Conservation (phyloP, 2,329 filamentous ascomycete species). For the Curvularia eragrostidis region DNA sequence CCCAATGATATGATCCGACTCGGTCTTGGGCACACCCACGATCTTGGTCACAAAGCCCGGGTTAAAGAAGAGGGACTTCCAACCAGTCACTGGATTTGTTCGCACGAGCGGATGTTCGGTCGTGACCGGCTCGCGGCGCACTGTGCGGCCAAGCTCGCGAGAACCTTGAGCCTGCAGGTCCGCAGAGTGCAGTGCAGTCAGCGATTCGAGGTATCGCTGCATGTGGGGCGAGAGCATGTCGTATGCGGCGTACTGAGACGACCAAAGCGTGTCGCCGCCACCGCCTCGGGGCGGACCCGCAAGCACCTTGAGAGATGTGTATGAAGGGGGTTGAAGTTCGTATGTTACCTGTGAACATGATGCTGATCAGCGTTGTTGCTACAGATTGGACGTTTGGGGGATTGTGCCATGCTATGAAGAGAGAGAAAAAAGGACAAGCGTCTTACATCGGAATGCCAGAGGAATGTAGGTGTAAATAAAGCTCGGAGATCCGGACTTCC, state of each 20-base stretch:
- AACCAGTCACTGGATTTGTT: slow-evolving; percentile 67
- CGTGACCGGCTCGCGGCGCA: slow-evolving; percentile 60
- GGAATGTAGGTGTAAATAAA: slow-evolving; percentile 61
- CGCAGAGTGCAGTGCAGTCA: slow-evolving; percentile 63
- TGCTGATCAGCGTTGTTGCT: slow-evolving; percentile 16
- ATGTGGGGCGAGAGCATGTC: slow-evolving; percentile 62
- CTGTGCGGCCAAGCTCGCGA: slow-evolving; percentile 58
- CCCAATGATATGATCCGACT: slow-evolving; percentile 60
- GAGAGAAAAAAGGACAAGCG: neutral
- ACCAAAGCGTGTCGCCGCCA: slow-evolving; percentile 65
- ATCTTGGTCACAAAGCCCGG: slow-evolving; percentile 65
- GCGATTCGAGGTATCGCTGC: slow-evolving; percentile 65
- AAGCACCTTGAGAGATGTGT: slow-evolving; percentile 63
- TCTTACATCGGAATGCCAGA: slow-evolving; percentile 63
- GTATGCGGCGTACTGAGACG: slow-evolving; percentile 65
- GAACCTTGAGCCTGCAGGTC: slow-evolving; percentile 62
- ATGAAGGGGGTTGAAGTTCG: slow-evolving; percentile 64
- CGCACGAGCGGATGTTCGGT: slow-evolving; percentile 65
- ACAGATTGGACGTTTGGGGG: neutral
- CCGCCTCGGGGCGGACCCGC: slow-evolving; percentile 61
- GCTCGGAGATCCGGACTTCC: slow-evolving; percentile 61
- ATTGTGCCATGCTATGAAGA: neutral
- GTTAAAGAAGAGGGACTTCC: slow-evolving; percentile 67
- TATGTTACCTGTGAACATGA: slow-evolving; percentile 58
- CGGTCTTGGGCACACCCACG: slow-evolving; percentile 64